Percentiles rank a stretch among this genome's conserved stretches.
Conservation (phyloP, 2,329 filamentous ascomycete genomes). For the Phialophora expanda region DNA sequence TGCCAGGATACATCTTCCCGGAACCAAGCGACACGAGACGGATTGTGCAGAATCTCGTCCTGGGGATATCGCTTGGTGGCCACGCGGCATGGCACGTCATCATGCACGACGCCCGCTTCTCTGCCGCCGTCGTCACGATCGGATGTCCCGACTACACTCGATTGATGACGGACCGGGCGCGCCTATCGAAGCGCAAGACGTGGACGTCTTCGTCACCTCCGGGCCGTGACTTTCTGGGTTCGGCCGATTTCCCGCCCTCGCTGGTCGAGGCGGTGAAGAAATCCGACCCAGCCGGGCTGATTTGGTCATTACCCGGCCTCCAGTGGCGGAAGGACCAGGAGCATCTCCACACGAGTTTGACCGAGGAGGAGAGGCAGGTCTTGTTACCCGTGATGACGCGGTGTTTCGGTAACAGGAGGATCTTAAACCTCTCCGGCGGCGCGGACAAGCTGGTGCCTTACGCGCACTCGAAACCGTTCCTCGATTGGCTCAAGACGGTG, state of each 20-base stretch:
- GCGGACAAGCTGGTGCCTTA: conserved; percentile 67
- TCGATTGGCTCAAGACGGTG: conserved; percentile 60
- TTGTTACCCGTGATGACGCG: conserved; percentile 52
- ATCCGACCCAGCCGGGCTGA: conserved; percentile 75
- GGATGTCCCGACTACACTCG: conserved; percentile 88
- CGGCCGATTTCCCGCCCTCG: conserved; percentile 73
- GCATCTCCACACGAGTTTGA: conserved; percentile 45
- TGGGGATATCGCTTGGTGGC: conserved; percentile 85
- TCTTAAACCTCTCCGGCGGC: conserved; percentile 60
- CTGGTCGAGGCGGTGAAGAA: conserved; percentile 68
- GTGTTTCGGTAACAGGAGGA: conserved; percentile 57
- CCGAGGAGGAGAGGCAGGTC: conserved; percentile 51
- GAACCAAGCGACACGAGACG: conserved; percentile 46
- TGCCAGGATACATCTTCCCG: conserved; percentile 75
- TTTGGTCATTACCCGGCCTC: conserved; percentile 51
- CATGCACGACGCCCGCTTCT: conserved; percentile 77
- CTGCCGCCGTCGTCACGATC: conserved; percentile 78
- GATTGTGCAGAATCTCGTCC: conserved; percentile 69
- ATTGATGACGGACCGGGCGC: conserved; percentile 79
- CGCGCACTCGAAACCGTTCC: conserved; percentile 60
- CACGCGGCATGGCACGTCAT: conserved; percentile 86
- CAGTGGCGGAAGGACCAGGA: conserved; percentile 41
- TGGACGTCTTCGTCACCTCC: conserved; percentile 59
- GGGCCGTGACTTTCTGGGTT: conserved; percentile 73
- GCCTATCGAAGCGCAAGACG: conserved; percentile 70